A percentile compares a stretch with the other conserved stretches of the same genome.
Evolutionary conservation across 257 asterid species (phyloP).

Genomic region (Anisodus tanguticus): DNA sequence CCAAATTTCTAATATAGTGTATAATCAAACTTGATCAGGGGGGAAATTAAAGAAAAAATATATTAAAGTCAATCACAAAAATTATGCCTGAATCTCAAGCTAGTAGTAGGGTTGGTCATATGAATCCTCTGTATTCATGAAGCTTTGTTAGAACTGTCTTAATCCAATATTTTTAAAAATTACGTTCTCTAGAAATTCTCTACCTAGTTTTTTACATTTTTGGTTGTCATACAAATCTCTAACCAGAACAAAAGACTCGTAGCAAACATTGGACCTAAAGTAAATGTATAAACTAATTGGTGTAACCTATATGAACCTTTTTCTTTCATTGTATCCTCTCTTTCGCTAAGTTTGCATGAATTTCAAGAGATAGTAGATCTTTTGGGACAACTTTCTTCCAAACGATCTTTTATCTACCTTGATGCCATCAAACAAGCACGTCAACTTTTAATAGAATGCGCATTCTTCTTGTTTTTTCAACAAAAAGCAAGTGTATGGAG

Average conservation of each 20-base stretch:
- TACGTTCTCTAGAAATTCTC: background rate
- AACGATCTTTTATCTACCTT: background rate
- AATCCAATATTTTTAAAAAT: background rate
- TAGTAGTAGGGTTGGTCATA: background rate
- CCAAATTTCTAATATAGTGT: background rate
- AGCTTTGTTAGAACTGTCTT: background rate
- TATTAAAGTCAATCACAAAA: background rate
- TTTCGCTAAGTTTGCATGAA: background rate
- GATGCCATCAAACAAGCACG: constrained; percentile 15
- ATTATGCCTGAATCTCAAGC: background rate
- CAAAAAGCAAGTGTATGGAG: background rate
- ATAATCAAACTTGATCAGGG: background rate
- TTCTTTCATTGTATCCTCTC: background rate
- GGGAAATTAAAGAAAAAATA: no score
- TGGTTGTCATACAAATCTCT: background rate
- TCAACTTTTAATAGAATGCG: background rate
- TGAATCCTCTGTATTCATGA: background rate
- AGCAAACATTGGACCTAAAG: background rate
- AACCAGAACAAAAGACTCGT: background rate
- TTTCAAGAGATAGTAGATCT: background rate
- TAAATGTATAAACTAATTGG: background rate
- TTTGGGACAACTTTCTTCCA: background rate
- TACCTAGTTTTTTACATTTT: background rate
- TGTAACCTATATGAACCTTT: background rate
- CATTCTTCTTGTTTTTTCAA: background rate